These are phyloP conservation scores for Ustilago trichophora DNA, from an alignment of 1,284 basidiomycete genomes.

Conservation along the genomic window DNA sequence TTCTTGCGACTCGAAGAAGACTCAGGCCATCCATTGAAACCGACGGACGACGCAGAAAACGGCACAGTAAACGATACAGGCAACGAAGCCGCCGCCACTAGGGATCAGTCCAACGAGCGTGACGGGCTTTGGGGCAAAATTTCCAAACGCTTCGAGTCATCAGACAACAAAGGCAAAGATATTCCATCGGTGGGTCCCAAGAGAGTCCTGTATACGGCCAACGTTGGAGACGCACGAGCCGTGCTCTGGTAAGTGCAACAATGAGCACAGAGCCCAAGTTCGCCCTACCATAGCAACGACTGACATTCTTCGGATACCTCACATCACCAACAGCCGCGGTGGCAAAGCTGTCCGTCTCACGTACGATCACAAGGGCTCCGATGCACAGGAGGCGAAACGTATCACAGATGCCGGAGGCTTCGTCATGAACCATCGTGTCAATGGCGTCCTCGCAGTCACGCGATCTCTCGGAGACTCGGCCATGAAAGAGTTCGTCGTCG, in stretches of 20 bases:
- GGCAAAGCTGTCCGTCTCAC: conserved; percentile 92
- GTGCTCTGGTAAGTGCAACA: conserved; percentile 75
- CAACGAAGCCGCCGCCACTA: neutral
- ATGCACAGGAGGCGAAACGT: conserved; percentile 94
- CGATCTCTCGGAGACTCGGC: conserved; percentile 93
- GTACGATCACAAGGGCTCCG: conserved; percentile 98
- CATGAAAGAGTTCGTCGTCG: conserved; percentile 99
- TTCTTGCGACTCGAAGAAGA: conserved; percentile 92
- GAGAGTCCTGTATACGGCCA: conserved; percentile 91
- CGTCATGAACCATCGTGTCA: conserved; percentile 97
- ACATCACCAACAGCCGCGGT: conserved; percentile 73
- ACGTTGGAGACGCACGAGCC: conserved; percentile 91
- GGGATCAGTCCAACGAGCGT: conserved; percentile 2
- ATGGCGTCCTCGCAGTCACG: conserved; percentile 93
- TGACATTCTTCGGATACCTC: no score
- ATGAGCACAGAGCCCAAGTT: no score
- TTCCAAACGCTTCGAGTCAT: conserved; percentile 31
- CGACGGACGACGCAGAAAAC: neutral
- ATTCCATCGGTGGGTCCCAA: conserved; percentile 66
- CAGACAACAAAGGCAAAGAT: conserved; percentile 14
- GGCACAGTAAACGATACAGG: neutral
- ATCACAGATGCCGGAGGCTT: conserved; percentile 98
- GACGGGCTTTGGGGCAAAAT: conserved; percentile 37
- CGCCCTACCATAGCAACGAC: no score
- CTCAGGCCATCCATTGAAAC: conserved; percentile 59